Conservation (phyloP, 805 yeast genomes). For the Yarrowia yakushimensis region DNA sequence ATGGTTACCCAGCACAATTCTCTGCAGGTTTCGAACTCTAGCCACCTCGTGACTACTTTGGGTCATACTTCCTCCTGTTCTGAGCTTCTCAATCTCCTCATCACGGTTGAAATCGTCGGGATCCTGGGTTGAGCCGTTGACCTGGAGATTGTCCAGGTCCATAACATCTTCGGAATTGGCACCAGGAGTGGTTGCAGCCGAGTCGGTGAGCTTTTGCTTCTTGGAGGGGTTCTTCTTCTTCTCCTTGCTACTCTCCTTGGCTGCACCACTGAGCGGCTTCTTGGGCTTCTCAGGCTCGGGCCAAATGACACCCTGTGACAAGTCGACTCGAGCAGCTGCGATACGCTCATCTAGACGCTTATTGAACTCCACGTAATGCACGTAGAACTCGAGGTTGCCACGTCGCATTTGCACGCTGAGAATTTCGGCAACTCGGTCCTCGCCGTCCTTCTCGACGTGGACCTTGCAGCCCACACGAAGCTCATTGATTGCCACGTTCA, state of each 20-base stretch:
- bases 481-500: slow-evolving; percentile 43
- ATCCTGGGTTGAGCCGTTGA: slow-evolving; percentile 61
- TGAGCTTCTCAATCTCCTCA: slow-evolving; percentile 84
- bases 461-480: slow-evolving; percentile 65
- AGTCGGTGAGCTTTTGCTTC: slow-evolving; percentile 30
- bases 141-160: slow-evolving; percentile 81
- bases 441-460: slow-evolving; percentile 76
- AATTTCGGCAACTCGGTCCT: slow-evolving; percentile 77
- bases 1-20: slow-evolving; percentile 80
- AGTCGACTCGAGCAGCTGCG: slow-evolving; percentile 64
- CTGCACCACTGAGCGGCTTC: slow-evolving; percentile 40
- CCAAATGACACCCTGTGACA: slow-evolving; percentile 61
- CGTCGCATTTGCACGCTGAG: slow-evolving; percentile 70
- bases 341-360: slow-evolving; percentile 98
- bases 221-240: slow-evolving; percentile 29
- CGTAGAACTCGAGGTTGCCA: slow-evolving; percentile 78
- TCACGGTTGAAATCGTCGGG: slow-evolving; percentile 77
- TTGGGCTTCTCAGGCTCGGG: slow-evolving; percentile 58
- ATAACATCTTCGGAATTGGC: slow-evolving; percentile 54
- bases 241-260: slow-evolving; percentile 33
- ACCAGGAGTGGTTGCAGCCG: slow-evolving; percentile 28
- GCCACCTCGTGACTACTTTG: slow-evolving; percentile 83
- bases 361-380: slow-evolving; percentile 91
- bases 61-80: slow-evolving; percentile 97
- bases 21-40: slow-evolving; percentile 76